Evolutionary conservation across 768 basidiomycete species (phyloP).

Genomic region (Sarcodon sp.): DNA sequence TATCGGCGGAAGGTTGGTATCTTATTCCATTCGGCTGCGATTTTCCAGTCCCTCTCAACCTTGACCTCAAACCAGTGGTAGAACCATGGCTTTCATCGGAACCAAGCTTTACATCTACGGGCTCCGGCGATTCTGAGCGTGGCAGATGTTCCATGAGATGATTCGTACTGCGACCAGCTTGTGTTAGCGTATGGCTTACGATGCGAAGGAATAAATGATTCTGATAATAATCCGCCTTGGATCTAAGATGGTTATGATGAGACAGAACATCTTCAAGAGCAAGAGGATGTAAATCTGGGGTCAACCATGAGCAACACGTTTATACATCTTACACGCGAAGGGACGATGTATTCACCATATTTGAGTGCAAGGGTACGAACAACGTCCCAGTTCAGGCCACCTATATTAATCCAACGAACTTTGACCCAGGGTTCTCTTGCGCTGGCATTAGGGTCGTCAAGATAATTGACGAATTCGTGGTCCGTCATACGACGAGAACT

Average conservation of each 20-base stretch:
- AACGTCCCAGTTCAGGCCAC: slow-evolving; percentile 60
- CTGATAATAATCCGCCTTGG: slow-evolving; percentile 59
- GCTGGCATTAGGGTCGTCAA: slow-evolving; percentile 31
- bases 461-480: slow-evolving; percentile 41
- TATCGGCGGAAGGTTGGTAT: too few species aligned
- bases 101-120: background rate
- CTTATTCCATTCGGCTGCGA: too few species aligned
- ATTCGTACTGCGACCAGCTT: slow-evolving; percentile 7
- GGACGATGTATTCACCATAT: slow-evolving; percentile 30
- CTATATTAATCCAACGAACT: slow-evolving; percentile 67
- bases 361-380: slow-evolving; percentile 53
- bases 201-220: slow-evolving; percentile 62
- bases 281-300: slow-evolving; percentile 52
- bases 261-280: slow-evolving; percentile 62
- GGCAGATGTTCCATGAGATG: slow-evolving; percentile 12
- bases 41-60: too few species aligned
- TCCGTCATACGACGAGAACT: slow-evolving; percentile 47
- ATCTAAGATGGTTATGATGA: slow-evolving; percentile 37
- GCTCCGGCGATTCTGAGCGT: slow-evolving; percentile 21
- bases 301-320: background rate
- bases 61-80: too few species aligned
- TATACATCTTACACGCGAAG: background rate
- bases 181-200: slow-evolving; percentile 44
- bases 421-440: slow-evolving; percentile 46
- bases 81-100: too few species aligned